These are phyloP conservation scores for Actinidia polygama DNA, from an alignment of 179 eudicot species.

Conservation along the genomic window DNA sequence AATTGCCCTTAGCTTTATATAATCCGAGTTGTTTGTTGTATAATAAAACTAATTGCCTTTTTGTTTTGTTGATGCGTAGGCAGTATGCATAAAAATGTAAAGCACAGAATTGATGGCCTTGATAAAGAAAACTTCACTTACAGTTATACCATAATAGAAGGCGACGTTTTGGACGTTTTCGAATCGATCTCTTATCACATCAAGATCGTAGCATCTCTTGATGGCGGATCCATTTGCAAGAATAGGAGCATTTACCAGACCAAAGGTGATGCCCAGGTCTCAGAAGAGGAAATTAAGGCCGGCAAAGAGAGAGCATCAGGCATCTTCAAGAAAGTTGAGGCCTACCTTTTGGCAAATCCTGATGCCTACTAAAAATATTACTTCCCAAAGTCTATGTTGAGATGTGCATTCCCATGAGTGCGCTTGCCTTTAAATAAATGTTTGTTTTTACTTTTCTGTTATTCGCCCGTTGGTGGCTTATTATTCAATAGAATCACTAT, in stretches of 20 bases:
- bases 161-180: slow-evolving; percentile 28
- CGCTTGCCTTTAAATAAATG: neutral
- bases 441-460: neutral
- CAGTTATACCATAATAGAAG: slow-evolving; percentile 35
- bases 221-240: slow-evolving; percentile 43
- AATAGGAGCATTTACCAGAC: slow-evolving; percentile 21
- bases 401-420: neutral
- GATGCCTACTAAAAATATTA: slow-evolving; percentile 1
- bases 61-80: slow-evolving; percentile 13
- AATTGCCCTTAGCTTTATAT: no score
- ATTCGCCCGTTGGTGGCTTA: neutral
- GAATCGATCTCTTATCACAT: slow-evolving; percentile 30
- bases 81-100: slow-evolving; percentile 25
- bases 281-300: slow-evolving; percentile 32
- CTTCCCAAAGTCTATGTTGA: neutral
- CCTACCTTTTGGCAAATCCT: slow-evolving; percentile 28
- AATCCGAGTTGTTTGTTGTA: no score
- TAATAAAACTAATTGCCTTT: no score
- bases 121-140: slow-evolving; percentile 24
- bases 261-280: slow-evolving; percentile 20
- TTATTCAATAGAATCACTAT: neutral
- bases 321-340: slow-evolving; percentile 32
- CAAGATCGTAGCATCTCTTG: slow-evolving; percentile 24
- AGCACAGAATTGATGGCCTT: slow-evolving; percentile 32
- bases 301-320: slow-evolving; percentile 24